Evolutionary conservation across 2,329 filamentous ascomycete species (phyloP), one percentile per base, ranked within the genome.

Genomic region (Calonectria multiphialidica): DNA sequence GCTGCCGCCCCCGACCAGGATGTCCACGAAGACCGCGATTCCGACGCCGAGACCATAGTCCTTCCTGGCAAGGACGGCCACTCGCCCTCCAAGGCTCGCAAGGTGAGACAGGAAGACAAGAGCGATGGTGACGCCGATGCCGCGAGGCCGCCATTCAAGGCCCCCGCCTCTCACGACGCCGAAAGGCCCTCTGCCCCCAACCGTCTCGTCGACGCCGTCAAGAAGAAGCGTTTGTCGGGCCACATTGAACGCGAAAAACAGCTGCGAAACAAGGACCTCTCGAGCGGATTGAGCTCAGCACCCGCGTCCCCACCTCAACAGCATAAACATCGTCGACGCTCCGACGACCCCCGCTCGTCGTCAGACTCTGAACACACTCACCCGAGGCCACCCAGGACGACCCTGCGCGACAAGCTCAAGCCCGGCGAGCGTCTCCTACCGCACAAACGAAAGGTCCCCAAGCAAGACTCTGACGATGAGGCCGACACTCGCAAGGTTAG

Each of bases 11-110:
- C 75, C 64, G 79, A 83, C 23, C 80, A 83, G 64, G 86, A 89
- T 68, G 82, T 78, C 67, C 82, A 81, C 25, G 84, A 85, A 70
- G 91, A 92, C 71, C 91, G 88, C 79, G 91, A 93, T 77, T 94
- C 92, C 1, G 92, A 94, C 79, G 92, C 92, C 61, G 92, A 94
- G 83, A 94, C 92, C 16, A 93, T 94, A 73, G 92, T 94, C 42
- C 82, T 93, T 40, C 88, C 91, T 13, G 90, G 90, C 33, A 93
- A 92, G 79, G 89, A 93, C 80, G 90, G 90, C 45, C 86, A 90
- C 78, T 93, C 91, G 28, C 91, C 90, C 0, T 90, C 90, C 71
- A 93, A 93, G 82, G 86, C 86, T 71, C 88, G 90, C 71, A 93
- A 92, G 82, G 86, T 90, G 57, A 93, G 92, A 80, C 90, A 92